These are phyloP conservation scores for Ceriops tagal DNA, from an alignment of 345 rosid genomes.

Conservation along the genomic window DNA sequence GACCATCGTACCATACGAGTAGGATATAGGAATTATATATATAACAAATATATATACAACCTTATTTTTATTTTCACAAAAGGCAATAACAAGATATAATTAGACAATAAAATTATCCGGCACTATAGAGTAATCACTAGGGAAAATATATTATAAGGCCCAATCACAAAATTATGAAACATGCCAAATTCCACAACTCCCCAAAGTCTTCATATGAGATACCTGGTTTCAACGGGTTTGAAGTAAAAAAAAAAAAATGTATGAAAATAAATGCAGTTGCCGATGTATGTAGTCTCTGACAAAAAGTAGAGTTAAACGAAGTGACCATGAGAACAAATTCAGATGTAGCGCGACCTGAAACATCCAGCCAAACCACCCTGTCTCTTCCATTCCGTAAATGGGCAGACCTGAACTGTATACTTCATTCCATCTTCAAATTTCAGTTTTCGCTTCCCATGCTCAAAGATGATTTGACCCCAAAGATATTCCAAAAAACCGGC, in stretches of 20 bases:
- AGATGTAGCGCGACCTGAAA: slow-evolving; percentile 12
- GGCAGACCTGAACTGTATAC: background rate
- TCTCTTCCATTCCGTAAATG: no score
- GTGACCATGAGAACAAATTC: slow-evolving; percentile 1
- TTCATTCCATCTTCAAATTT: slow-evolving; percentile 1
- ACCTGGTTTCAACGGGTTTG: slow-evolving; percentile 17
- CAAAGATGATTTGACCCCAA: slow-evolving; percentile 19
- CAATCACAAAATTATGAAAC: background rate
- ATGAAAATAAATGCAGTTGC: slow-evolving; percentile 17
- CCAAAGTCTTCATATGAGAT: slow-evolving; percentile 10
- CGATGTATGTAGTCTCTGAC: background rate
- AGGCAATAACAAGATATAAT: no score
- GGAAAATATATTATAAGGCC: background rate
- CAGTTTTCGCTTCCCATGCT: slow-evolving; percentile 5
- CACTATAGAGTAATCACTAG: background rate
- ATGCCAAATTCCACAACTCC: slow-evolving; percentile 11
- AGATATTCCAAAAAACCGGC: slow-evolving; percentile 24
- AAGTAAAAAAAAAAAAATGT: slow-evolving; percentile 1
- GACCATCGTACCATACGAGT: no score
- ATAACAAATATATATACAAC: no score
- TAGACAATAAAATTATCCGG: no score
- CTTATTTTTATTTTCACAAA: no score
- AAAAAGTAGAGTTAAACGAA: background rate
- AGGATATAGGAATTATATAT: no score
- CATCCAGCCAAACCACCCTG: slow-evolving; percentile 13